A percentile compares a stretch with the other conserved stretches of the same genome.
Conservation (phyloP, 208 protist species). For the Ichthyophonus hoferi region DNA sequence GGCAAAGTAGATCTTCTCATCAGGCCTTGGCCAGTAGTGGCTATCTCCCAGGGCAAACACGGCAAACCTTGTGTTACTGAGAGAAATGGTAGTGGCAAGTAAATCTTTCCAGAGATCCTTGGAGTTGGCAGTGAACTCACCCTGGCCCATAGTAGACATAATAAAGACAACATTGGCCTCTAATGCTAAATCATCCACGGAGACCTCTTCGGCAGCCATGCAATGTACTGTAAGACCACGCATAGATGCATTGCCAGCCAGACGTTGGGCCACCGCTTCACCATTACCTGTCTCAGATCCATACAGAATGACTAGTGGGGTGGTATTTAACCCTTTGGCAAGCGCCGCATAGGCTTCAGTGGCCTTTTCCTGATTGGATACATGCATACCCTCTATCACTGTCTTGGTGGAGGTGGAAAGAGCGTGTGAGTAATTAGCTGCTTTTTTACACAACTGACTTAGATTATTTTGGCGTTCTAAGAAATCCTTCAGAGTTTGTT, state of each 20-base stretch:
- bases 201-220: conserved; percentile 28
- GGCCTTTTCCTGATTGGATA: background rate
- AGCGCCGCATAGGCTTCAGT: background rate
- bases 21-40: conserved; percentile 43
- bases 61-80: conserved; percentile 19
- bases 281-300: conserved; percentile 48
- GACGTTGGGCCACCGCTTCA: conserved; percentile 32
- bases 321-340: background rate
- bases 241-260: background rate
- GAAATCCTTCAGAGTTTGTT: conserved; percentile 28
- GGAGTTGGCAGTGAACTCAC: conserved; percentile 40
- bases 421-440: background rate
- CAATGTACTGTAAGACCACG: conserved; percentile 2
- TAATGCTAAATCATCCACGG: conserved; percentile 11
- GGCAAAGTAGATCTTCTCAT: conserved; percentile 38
- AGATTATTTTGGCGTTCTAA: conserved; percentile 20
- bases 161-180: conserved; percentile 36
- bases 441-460: background rate
- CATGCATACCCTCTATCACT: background rate
- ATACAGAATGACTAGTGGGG: conserved; percentile 34
- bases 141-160: conserved; percentile 47
- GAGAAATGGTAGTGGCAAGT: background rate
- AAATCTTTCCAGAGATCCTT: conserved; percentile 38
- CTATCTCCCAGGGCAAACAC: conserved; percentile 48
- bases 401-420: conserved; percentile 1